Conservation (phyloP, 2,329 filamentous ascomycete genomes). For the Paecilomyces variotii region DNA sequence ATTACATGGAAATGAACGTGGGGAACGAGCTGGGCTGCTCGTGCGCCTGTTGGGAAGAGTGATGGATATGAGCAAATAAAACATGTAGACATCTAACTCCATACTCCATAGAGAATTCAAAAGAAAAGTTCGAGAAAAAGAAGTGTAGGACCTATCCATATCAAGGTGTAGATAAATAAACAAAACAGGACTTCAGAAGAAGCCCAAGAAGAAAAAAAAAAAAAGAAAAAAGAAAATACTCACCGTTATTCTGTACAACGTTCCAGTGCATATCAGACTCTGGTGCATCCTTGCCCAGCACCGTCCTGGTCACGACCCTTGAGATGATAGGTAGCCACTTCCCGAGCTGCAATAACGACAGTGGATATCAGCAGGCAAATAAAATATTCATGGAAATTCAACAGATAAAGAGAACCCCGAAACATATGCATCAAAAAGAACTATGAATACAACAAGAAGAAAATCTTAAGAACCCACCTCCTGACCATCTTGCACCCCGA, state of each 20-base stretch:
- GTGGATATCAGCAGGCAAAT: background rate
- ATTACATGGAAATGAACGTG: conserved; percentile 96
- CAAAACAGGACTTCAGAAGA: background rate
- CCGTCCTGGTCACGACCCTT: conserved; percentile 62
- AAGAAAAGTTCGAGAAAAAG: conserved; percentile 1
- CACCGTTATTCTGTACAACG: conserved; percentile 88
- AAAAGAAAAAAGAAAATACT: conserved; percentile 10
- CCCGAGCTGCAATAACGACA: conserved; percentile 26
- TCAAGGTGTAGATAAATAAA: conserved; percentile 3
- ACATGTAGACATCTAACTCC: conserved; percentile 1
- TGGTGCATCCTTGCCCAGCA: conserved; percentile 43
- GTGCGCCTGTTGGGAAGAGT: conserved; percentile 46
- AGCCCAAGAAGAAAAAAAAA: background rate
- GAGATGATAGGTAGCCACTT: conserved; percentile 47
- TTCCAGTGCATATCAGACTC: conserved; percentile 65
- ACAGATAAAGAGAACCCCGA: conserved; percentile 2
- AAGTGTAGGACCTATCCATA: background rate
- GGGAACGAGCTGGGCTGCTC: conserved; percentile 84
- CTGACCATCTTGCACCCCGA: conserved; percentile 54
- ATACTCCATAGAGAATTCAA: background rate
- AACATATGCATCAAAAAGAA: conserved; percentile 20
- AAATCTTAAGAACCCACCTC: conserved; percentile 48
- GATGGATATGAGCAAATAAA: background rate
- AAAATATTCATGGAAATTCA: background rate
- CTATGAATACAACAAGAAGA: background rate